phyloP scores from a whole-genome alignment of 2,329 filamentous ascomycete species.

The Colletotrichum agaves region DNA sequence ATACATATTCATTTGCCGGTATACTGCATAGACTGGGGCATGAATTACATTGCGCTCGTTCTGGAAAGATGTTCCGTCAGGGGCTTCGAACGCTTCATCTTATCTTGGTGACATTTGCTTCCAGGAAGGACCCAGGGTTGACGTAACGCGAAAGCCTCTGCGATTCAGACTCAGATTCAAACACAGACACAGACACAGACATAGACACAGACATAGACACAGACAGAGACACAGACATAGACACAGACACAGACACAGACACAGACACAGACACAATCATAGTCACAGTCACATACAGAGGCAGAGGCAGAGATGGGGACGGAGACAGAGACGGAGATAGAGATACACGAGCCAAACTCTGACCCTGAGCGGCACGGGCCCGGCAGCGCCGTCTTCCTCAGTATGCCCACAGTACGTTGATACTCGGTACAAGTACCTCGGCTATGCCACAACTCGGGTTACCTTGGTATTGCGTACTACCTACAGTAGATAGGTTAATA shows the following conservation, averaged over 20 bases:
- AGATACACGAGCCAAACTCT: constrained; percentile 22
- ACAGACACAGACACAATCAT: too few species aligned
- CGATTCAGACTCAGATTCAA: constrained; percentile 16
- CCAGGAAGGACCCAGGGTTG: not conserved
- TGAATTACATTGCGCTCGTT: not conserved
- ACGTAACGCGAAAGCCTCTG: not conserved
- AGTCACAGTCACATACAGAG: too few species aligned
- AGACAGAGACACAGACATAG: too few species aligned
- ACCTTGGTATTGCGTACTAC: not conserved
- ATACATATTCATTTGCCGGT: too few species aligned
- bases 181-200: too few species aligned
- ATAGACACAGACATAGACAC: too few species aligned
- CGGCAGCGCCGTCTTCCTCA: constrained; percentile 14
- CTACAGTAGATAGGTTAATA: too few species aligned
- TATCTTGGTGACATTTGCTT: constrained; percentile 18
- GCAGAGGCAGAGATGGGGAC: not conserved
- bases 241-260: not conserved
- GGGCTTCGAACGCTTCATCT: constrained; percentile 24
- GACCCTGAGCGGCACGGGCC: constrained; percentile 26
- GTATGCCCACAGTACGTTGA: too few species aligned
- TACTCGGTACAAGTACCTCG: too few species aligned
- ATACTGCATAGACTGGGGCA: too few species aligned
- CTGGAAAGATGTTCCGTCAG: constrained; percentile 5
- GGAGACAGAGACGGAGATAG: not conserved
- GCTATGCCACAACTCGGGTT: too few species aligned